Base-by-base conservation (phyloP, 352 stramenopile genomes). In the Globisporangium spiculum region DNA sequence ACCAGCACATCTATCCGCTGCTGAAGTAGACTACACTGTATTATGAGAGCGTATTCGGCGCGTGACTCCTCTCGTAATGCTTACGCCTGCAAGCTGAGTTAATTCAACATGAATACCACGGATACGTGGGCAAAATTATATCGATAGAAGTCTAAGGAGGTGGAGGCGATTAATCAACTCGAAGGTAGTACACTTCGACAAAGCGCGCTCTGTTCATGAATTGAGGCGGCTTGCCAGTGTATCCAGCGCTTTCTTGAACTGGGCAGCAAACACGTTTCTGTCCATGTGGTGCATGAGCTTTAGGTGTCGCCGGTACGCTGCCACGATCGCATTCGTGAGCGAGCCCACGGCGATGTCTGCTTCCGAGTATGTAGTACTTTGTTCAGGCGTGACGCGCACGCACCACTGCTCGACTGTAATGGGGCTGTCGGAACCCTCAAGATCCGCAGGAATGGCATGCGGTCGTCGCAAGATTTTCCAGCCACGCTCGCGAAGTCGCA, bases 311-410 rank as follows among this genome's bases (percentile, higher is more conserved):
- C 80, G 72, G 52, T 86, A 89, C 18, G 78, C 76, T 7, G 68
- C 75, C 1, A 89, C 71, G 32, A 89, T 73, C 3, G 83, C 57
- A 24, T 86, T 78, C 5, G 75, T 83, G 65, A 89, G 77, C 60
- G 74, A 75, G 46, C 71, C 75, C 6, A 83, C 72, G 22, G 67
- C 69, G 1, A 66, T 71, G 54, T 76, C 61, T 20, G 65, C 50
- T 3, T n/a, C 55, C 8, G 44, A 63, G 44, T 69, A 60, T 26
- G 41, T 50, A 30, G 38, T 59, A 9, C 22, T 59, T 12, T 60
- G 46, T 18, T 69, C 65, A 0, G 65, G 65, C 1, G 65, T 66
- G 32, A 70, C 53, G 14, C 59, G 57, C 14, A 55, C 30, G 12
- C 36, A 60, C 8, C 18, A 20, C 44, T 70, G 65, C 22, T 60